A percentile compares a stretch with the other conserved stretches of the same genome.
Conservation (phyloP, 2,329 filamentous ascomycete species). For the Lasiodiplodia citricola region DNA sequence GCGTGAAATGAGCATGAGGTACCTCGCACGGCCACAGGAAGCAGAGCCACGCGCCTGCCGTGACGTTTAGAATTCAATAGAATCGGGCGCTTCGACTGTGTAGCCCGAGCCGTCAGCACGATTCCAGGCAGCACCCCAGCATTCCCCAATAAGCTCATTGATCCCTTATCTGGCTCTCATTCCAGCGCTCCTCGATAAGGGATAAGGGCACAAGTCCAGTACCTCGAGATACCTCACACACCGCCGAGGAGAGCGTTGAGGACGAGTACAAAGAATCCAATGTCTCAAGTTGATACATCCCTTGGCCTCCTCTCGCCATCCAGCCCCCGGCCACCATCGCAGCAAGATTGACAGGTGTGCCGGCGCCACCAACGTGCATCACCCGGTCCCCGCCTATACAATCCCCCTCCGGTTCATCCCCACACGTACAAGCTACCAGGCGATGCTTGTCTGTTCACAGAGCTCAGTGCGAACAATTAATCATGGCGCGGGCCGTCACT, state of each 20-base stretch:
- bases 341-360: not conserved
- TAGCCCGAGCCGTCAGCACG: conserved; percentile 14
- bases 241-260: conserved; percentile 4
- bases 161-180: conserved; percentile 14
- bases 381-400: conserved; percentile 10
- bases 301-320: not conserved
- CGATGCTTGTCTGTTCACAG: not conserved
- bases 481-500: not conserved
- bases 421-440: conserved; percentile 2
- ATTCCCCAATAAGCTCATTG: conserved; percentile 9
- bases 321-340: not conserved
- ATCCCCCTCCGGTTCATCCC: conserved; percentile 12
- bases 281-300: conserved; percentile 19
- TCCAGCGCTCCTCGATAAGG: conserved; percentile 16
- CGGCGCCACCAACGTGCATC: conserved; percentile 15
- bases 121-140: conserved; percentile 15
- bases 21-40: not conserved
- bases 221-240: not conserved
- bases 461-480: not conserved
- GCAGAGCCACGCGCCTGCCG: conserved; percentile 20
- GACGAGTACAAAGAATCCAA: conserved; percentile 19
- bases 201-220: conserved; percentile 14
- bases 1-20: conserved; percentile 1
- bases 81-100: conserved; percentile 21
- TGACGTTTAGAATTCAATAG: conserved; percentile 23